phyloP scores from a whole-genome alignment of 2,329 filamentous ascomycete species.

The Arachnopeziza araneosa region DNA sequence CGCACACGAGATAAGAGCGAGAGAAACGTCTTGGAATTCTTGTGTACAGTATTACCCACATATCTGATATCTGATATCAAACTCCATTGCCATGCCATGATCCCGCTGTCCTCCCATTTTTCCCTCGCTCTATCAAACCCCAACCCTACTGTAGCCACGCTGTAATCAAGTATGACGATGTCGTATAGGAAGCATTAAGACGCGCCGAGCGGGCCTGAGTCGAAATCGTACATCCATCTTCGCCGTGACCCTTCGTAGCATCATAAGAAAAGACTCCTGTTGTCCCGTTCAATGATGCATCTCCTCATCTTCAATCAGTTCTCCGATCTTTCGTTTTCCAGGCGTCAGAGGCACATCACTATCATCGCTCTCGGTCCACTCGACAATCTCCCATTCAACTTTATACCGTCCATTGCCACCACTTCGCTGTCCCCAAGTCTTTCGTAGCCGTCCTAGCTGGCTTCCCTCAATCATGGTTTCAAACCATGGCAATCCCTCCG shows the following conservation, averaged over 20 bases:
- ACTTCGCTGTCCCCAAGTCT: conserved; percentile 50
- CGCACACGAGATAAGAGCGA: background rate
- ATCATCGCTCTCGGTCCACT: conserved; percentile 54
- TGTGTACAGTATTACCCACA: conserved; percentile 2
- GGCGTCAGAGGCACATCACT: conserved; percentile 33
- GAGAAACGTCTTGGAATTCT: background rate
- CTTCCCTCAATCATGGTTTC: conserved; percentile 76
- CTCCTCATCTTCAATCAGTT: conserved; percentile 21
- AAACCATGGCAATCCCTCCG: conserved; percentile 72
- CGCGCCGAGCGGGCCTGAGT: background rate
- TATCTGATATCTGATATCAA: background rate
- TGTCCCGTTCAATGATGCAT: conserved; percentile 4
- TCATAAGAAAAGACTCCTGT: conserved; percentile 1
- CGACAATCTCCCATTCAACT: conserved; percentile 80
- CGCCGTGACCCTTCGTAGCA: conserved; percentile 5
- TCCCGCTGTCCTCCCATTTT: background rate
- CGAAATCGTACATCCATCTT: background rate
- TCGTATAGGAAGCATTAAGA: background rate
- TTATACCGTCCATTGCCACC: conserved; percentile 54
- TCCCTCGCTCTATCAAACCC: conserved; percentile 1
- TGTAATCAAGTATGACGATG: background rate
- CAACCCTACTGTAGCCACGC: background rate
- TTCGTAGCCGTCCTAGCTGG: conserved; percentile 61
- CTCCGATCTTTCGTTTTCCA: conserved; percentile 49
- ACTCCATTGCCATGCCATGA: conserved; percentile 1